phyloP scores from a whole-genome alignment of 2,329 filamentous ascomycete species.

The Talaromyces sp. region DNA sequence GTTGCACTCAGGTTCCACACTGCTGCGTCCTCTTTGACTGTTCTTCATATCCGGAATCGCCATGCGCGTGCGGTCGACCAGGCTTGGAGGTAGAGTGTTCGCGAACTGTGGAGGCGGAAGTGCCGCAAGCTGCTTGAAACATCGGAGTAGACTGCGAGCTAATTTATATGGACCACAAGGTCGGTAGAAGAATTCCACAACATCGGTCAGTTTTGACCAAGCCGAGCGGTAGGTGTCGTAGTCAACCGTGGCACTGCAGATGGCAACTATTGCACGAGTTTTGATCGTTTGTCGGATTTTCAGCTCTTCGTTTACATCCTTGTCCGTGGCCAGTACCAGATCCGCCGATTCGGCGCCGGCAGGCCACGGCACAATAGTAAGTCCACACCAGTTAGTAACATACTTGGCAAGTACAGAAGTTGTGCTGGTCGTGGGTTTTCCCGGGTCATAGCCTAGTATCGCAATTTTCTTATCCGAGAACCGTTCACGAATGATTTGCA shows the following conservation, averaged over 20 bases:
- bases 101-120: neutral
- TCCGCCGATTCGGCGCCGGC: conserved; percentile 28
- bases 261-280: conserved; percentile 35
- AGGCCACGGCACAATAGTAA: conserved; percentile 34
- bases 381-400: conserved; percentile 37
- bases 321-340: conserved; percentile 36
- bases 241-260: conserved; percentile 38
- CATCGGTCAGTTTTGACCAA: conserved; percentile 30
- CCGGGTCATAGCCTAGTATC: conserved; percentile 29
- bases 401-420: conserved; percentile 29
- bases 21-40: neutral
- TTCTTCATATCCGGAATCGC: conserved; percentile 4
- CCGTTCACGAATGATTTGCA: conserved; percentile 26
- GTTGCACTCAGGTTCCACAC: neutral
- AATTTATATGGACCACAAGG: conserved; percentile 43
- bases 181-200: conserved; percentile 38
- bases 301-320: conserved; percentile 25
- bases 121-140: conserved; percentile 24
- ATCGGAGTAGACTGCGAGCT: conserved; percentile 35
- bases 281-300: conserved; percentile 20
- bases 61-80: conserved; percentile 15
- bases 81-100: neutral
- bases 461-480: conserved; percentile 28
- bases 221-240: conserved; percentile 29
- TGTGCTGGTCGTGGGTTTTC: conserved; percentile 23